Conservation (phyloP, 2,329 filamentous ascomycete species). For the Aspergillus japonicus region DNA sequence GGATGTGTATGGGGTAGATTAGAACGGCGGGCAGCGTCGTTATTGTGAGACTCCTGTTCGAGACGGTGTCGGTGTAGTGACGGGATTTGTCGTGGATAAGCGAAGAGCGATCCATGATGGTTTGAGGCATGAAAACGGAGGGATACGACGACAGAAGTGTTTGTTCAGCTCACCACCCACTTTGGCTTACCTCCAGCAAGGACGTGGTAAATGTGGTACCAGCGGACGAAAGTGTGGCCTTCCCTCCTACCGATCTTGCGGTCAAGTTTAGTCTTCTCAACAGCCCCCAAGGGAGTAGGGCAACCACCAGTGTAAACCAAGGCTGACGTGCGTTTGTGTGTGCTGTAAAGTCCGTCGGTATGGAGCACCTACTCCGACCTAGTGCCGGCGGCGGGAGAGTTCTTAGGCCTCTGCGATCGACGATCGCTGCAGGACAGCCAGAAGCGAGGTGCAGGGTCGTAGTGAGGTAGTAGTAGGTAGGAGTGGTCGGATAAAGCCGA, state of each 20-base stretch:
- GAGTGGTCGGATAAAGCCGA: background rate
- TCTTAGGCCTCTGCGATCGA: background rate
- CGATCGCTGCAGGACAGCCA: conserved; percentile 7
- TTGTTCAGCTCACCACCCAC: background rate
- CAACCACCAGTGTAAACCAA: background rate
- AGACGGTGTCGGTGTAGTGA: background rate
- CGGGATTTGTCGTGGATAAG: no score
- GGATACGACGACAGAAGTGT: background rate
- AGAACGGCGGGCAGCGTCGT: background rate
- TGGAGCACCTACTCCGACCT: background rate
- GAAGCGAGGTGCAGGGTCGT: conserved; percentile 3
- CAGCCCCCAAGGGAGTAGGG: background rate
- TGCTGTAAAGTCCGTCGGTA: background rate
- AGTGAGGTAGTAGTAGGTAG: no score
- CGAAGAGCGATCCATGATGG: no score
- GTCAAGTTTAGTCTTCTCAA: background rate
- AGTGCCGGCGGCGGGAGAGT: background rate
- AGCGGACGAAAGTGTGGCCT: background rate
- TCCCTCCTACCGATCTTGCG: background rate
- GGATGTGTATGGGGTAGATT: background rate
- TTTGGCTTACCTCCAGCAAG: background rate
- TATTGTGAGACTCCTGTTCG: background rate
- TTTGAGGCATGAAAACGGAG: background rate
- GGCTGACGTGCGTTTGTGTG: background rate
- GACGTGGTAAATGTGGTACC: background rate